Percentiles rank a stretch among this genome's conserved stretches.
These are phyloP conservation scores for Colletotrichum sp. DNA, from an alignment of 2,329 filamentous ascomycete species.

Conservation along the genomic window DNA sequence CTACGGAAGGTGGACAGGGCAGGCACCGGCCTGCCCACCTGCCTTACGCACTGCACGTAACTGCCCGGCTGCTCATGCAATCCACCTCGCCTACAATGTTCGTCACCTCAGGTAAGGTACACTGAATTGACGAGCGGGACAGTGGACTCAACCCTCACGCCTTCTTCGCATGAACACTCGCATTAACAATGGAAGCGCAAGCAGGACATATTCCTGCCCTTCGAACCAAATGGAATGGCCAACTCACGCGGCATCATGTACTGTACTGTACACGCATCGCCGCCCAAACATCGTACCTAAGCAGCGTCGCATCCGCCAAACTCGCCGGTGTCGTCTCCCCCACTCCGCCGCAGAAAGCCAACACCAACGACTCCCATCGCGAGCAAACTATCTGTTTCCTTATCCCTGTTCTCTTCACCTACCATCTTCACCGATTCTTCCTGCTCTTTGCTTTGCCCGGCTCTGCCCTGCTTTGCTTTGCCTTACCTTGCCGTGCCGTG, in stretches of 20 bases:
- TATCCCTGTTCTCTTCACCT: neutral
- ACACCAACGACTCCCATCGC: neutral
- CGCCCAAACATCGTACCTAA: conserved; percentile 1
- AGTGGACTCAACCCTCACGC: neutral
- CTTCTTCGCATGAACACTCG: neutral
- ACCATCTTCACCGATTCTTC: conserved; percentile 7
- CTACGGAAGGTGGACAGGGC: neutral
- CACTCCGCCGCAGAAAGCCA: conserved; percentile 10
- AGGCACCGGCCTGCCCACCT: neutral
- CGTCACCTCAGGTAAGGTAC: neutral
- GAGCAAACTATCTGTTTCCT: neutral
- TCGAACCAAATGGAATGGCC: neutral
- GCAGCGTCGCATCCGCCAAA: neutral
- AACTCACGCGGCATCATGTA: neutral
- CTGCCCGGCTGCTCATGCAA: neutral
- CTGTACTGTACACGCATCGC: neutral
- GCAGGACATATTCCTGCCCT: neutral
- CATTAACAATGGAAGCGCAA: neutral
- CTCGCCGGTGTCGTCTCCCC: neutral
- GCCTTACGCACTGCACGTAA: neutral
- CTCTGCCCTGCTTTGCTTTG: neutral
- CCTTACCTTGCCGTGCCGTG: neutral
- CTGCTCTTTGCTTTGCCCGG: neutral
- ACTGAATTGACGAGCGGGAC: neutral
- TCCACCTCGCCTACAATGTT: neutral